Base-by-base conservation (phyloP, 768 basidiomycete species). In the Plicaturopsis crispa region DNA sequence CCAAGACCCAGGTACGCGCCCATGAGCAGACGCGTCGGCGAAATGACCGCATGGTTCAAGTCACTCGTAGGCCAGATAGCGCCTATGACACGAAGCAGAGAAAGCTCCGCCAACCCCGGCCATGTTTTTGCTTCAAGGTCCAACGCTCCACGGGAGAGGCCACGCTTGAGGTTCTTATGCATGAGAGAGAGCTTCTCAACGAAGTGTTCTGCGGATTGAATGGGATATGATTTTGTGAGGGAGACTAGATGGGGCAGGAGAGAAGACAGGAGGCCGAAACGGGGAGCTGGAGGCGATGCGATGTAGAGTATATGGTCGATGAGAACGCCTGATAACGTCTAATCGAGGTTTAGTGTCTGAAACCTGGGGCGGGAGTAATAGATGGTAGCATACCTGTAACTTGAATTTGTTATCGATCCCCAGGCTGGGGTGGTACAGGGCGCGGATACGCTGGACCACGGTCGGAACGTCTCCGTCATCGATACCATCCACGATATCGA, bases 61-160 rank as follows among this genome's bases (percentile, higher is more conserved):
- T 99, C 96, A 55, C 90, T 94, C 2, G 92, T 91, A 3, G 92
- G 85, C 93, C 93, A 99, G 24, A 86, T 64, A 11, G 69, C 62
- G 3, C 91, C 91, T 36, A 89, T 73, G 26, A 92, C 57, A 17
- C 92, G 79, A 21, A 98, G 65, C 2, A 99, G 66, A 0, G 73
- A 66, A 14, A 99, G 68, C 56, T 99, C 96, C 4, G 89, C 62
- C 3, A 80, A 57, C 20, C 84, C 83, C 5, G 96, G 94, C 82
- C 89, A 98, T 0, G 90, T 97, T 62, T 76, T 86, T 3, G 88
- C 69, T 6, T 74, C 66, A 0, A 56, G 56, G 18, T 72, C 62
- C 11, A 75, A 62, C 0, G 86, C 65, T 1, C 87, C 89, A 5
- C 69, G 69, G 3, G 81, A 73, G 13, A 99, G 64, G 6, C 92